A percentile compares a stretch with the other conserved stretches of the same genome.
These are phyloP conservation scores for Podaxis sp. DNA, from an alignment of 768 basidiomycete genomes.

Conservation along the genomic window DNA sequence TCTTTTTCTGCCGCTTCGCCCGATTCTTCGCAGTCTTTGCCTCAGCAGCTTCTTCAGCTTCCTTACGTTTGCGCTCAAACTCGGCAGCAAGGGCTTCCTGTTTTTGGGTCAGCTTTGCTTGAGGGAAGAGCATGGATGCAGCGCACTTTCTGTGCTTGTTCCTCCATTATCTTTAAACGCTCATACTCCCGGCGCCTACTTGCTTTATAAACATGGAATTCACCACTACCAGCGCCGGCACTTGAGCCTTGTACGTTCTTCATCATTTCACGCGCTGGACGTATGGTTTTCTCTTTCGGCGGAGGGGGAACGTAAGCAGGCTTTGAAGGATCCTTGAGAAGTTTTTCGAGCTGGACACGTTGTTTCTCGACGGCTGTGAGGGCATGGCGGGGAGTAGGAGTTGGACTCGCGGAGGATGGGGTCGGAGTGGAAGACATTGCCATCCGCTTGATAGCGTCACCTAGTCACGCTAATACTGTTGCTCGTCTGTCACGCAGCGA, in stretches of 20 bases:
- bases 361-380: conserved; percentile 54
- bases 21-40: conserved; percentile 96
- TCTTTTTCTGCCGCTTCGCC: conserved; percentile 92
- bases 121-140: background rate
- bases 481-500: background rate
- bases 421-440: conserved; percentile 10
- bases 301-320: conserved; percentile 77
- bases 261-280: conserved; percentile 93
- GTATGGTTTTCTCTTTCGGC: conserved; percentile 78
- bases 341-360: conserved; percentile 72
- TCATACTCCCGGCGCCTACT: conserved; percentile 94
- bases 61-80: conserved; percentile 73
- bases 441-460: background rate
- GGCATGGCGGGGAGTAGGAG: conserved; percentile 44
- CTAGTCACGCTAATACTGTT: background rate
- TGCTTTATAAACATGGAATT: conserved; percentile 99
- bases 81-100: conserved; percentile 74
- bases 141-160: conserved; percentile 72
- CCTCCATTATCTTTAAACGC: conserved; percentile 87
- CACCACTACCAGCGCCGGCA: conserved; percentile 95
- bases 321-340: conserved; percentile 88
- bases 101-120: conserved; percentile 2
- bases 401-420: conserved; percentile 11
- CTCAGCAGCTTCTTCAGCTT: conserved; percentile 69
- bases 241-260: conserved; percentile 99